A percentile compares a stretch with the other conserved stretches of the same genome.
Conservation (phyloP, 1,284 basidiomycete species). For the Xerocomus nothofagi region DNA sequence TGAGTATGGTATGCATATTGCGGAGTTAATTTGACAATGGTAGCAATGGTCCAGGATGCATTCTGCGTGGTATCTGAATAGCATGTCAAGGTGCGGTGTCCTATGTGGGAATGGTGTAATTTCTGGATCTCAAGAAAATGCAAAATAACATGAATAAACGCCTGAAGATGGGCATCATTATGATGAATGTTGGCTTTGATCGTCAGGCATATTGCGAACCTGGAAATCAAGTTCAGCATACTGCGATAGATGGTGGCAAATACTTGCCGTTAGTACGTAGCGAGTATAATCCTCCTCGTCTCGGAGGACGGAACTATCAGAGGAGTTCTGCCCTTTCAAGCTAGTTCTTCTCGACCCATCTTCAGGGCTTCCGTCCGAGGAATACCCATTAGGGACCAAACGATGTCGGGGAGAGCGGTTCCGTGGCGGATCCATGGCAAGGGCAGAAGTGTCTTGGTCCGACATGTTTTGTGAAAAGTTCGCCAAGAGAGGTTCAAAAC, state of each 20-base stretch:
- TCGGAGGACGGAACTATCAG: slow-evolving; percentile 38
- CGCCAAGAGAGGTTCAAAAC: slow-evolving; percentile 63
- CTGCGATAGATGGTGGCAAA: neutral
- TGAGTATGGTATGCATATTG: slow-evolving; percentile 19
- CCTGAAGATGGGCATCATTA: slow-evolving; percentile 15
- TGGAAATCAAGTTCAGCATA: slow-evolving; percentile 25
- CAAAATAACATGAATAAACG: slow-evolving; percentile 11
- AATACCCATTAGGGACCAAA: slow-evolving; percentile 35
- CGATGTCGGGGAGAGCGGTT: slow-evolving; percentile 36
- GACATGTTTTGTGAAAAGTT: slow-evolving; percentile 36
- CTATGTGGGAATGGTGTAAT: neutral
- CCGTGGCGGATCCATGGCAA: slow-evolving; percentile 26
- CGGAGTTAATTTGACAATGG: slow-evolving; percentile 9
- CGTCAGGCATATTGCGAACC: slow-evolving; percentile 52
- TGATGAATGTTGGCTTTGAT: slow-evolving; percentile 41
- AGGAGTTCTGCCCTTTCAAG: slow-evolving; percentile 40
- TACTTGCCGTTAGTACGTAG: slow-evolving; percentile 55
- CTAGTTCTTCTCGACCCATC: slow-evolving; percentile 49
- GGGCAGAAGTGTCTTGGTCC: slow-evolving; percentile 16
- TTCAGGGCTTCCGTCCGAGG: slow-evolving; percentile 39
- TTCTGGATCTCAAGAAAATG: slow-evolving; percentile 9
- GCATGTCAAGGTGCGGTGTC: slow-evolving; percentile 8
- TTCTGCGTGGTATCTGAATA: slow-evolving; percentile 22
- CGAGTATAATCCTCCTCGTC: slow-evolving; percentile 61
- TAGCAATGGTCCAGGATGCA: slow-evolving; percentile 9